A percentile compares a stretch with the other conserved stretches of the same genome.
These are phyloP conservation scores for Nymphaea colorata DNA, from an alignment of 164 flowering plant species.

Conservation along the genomic window DNA sequence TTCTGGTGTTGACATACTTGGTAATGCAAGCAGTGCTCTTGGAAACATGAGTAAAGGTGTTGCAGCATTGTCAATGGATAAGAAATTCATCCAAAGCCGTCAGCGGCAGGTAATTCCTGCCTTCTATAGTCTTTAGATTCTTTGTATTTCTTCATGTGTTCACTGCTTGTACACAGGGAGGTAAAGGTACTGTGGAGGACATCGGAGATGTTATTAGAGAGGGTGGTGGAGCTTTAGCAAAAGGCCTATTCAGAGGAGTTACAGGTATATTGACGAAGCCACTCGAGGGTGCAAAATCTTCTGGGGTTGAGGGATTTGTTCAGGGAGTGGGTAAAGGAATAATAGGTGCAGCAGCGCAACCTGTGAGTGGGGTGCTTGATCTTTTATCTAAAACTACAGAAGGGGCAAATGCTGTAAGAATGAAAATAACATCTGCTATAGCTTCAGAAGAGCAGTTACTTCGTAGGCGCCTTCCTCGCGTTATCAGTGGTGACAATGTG, in stretches of 20 bases:
- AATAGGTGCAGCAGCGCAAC: conserved; percentile 98
- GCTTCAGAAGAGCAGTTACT: conserved; percentile 96
- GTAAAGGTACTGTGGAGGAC: conserved; percentile 75
- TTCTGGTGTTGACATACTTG: conserved; percentile 94
- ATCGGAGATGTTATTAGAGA: conserved; percentile 89
- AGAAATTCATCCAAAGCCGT: conserved; percentile 91
- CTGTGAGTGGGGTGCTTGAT: conserved; percentile 95
- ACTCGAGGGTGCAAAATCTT: conserved; percentile 96
- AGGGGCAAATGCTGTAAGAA: conserved; percentile 92
- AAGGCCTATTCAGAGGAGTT: conserved; percentile 90
- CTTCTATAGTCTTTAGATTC: not conserved
- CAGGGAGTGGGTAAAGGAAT: conserved; percentile 99
- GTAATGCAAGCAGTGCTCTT: conserved; percentile 99
- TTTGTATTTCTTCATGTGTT: conserved; percentile 1
- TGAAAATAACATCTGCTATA: conserved; percentile 90
- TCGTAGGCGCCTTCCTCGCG: conserved; percentile 87
- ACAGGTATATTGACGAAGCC: conserved; percentile 97
- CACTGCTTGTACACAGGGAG: conserved; percentile 33
- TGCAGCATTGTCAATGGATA: conserved; percentile 98
- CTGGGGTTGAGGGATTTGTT: conserved; percentile 99
- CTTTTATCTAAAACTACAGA: conserved; percentile 96
- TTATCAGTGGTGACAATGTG: conserved; percentile 88
- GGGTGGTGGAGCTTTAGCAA: conserved; percentile 98
- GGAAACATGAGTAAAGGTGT: conserved; percentile 99
- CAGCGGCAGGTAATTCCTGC: conserved; percentile 69